Base-by-base conservation (phyloP, 805 yeast genomes). In the Candida odintsovae region DNA sequence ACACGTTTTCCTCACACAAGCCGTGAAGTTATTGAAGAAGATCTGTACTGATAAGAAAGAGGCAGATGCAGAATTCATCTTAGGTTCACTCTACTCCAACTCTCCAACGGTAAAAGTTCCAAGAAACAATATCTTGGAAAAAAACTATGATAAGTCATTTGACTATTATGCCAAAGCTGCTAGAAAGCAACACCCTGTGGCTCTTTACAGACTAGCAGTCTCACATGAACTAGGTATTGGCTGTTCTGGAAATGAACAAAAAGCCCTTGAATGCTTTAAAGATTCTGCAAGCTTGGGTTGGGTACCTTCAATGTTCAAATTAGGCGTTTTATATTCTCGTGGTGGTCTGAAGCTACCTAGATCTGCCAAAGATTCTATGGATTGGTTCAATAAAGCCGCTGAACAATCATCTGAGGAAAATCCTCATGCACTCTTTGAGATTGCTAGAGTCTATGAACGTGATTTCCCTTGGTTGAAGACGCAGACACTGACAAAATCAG, bases 221-320 rank as follows among this genome's bases (percentile, higher is more conserved):
- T 79, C 88, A 56, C 73, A 74, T 56, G 94, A 86, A 60, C 69
- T 83, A 59, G 83, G 87, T 16, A 72, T 77, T 48, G 84, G 85
- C 2, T 67, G 75, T 22, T 55, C 65, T 45, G 58, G 68, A 37
- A 76, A 76, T 54, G 64, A 67, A 16, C 53, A 50, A n/a, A 69
- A 71, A 48, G 81, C 89, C 10, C 63, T 80, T 22, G 56, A 66
- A 13, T 80, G 75, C 66, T 84, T 80, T 63, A 68, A 71, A 31
- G 67, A 70, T 41, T 86, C 89, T 0, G 87, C 90, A 3, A 64
- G 70, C n/a, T 62, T 73, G 20, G 84, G 83, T 6, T 79, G 77
- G 52, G 77, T 76, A 4, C 74, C 81, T 13, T 81, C 89, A 20
- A 83, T 84, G 86, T 84, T 82, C 65, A 83, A 84, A 62, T 65